phyloP scores from a whole-genome alignment of 1,284 basidiomycete species.

The Ustilago sp. region DNA sequence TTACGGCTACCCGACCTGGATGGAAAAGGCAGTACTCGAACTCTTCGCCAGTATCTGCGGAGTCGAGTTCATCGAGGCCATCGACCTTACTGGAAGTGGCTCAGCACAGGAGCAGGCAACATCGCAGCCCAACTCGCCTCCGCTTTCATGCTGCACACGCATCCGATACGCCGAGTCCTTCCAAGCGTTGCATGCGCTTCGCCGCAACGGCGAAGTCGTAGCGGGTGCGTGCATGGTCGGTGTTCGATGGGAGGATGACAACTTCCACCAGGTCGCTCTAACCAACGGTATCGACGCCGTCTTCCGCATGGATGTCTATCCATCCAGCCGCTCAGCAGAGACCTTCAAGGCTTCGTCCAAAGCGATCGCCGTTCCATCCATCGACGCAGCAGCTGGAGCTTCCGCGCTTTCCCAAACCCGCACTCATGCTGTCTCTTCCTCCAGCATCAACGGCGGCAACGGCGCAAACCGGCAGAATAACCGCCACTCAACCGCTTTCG shows the following conservation, averaged over 20 bases:
- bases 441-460: conserved; percentile 3
- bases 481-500: conserved; percentile 34
- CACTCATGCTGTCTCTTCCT: conserved; percentile 1
- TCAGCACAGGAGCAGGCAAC: conserved; percentile 41
- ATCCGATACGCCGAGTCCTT: conserved; percentile 50
- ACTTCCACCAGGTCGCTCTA: conserved; percentile 54
- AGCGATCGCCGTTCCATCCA: conserved; percentile 32
- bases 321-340: conserved; percentile 37
- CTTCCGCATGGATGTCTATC: conserved; percentile 52
- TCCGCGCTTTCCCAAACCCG: conserved; percentile 19
- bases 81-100: conserved; percentile 49
- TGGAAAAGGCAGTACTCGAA: conserved; percentile 55
- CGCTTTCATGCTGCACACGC: conserved; percentile 43
- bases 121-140: conserved; percentile 26
- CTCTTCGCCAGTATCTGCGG: conserved; percentile 54
- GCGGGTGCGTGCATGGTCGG: conserved; percentile 58
- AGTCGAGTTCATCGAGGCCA: conserved; percentile 49
- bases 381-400: conserved; percentile 21
- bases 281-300: conserved; percentile 57
- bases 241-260: conserved; percentile 61
- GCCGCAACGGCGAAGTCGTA: conserved; percentile 53
- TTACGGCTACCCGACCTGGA: conserved; percentile 53
- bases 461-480: conserved; percentile 10
- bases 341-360: conserved; percentile 37
- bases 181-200: conserved; percentile 58